phyloP scores from a whole-genome alignment of 2,329 filamentous ascomycete genomes.

The Apiospora pterosperma region DNA sequence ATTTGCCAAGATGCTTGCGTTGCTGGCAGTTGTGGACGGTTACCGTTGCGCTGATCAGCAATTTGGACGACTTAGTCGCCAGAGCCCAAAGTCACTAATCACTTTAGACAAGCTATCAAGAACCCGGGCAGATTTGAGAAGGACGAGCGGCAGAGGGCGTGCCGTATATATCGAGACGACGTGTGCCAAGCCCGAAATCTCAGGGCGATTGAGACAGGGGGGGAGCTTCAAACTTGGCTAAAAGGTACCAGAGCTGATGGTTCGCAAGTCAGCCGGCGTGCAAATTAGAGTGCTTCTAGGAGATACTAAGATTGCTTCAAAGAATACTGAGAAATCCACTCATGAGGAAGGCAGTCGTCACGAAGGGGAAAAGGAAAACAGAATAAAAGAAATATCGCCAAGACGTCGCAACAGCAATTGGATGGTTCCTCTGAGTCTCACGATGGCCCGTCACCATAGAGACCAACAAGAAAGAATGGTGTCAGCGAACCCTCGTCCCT shows the following conservation, averaged over 20 bases:
- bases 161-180: background rate
- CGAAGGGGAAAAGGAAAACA: background rate
- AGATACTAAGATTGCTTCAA: background rate
- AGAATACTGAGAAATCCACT: background rate
- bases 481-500: background rate
- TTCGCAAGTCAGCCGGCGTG: background rate
- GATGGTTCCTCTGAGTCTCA: background rate
- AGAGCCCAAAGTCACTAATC: background rate
- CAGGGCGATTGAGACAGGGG: background rate
- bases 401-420: background rate
- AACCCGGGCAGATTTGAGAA: background rate
- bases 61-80: background rate
- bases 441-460: slow-evolving; percentile 2
- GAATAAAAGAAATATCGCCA: background rate
- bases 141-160: background rate
- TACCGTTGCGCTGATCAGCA: background rate
- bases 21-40: background rate
- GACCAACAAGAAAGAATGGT: background rate
- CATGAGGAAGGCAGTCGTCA: background rate
- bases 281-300: background rate
- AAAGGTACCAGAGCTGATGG: background rate
- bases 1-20: background rate
- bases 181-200: slow-evolving; percentile 1
- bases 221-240: background rate
- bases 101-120: background rate